phyloP scores from a whole-genome alignment of 1,284 basidiomycete genomes.

The Apiotrichum mycotoxinovorans region DNA sequence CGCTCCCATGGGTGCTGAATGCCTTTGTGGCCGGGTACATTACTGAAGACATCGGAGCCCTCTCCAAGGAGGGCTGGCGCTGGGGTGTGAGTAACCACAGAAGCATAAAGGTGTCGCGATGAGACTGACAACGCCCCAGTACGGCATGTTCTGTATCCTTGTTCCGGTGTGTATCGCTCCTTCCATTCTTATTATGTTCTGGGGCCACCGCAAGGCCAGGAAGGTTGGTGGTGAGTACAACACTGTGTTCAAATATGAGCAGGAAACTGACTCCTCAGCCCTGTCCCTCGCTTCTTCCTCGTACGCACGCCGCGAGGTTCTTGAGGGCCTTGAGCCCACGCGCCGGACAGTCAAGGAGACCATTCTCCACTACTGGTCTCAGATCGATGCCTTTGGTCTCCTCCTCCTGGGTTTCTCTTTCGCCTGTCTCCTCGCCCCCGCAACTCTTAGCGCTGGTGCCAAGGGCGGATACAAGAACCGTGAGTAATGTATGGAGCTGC shows the following conservation, averaged over 20 bases:
- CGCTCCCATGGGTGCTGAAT: slow-evolving; percentile 59
- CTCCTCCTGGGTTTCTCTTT: slow-evolving; percentile 48
- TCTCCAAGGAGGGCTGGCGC: slow-evolving; percentile 57
- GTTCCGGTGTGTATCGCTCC: slow-evolving; percentile 32
- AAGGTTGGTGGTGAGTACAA: slow-evolving; percentile 12
- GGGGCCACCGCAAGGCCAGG: slow-evolving; percentile 4
- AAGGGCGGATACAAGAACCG: slow-evolving; percentile 45
- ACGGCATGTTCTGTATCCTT: slow-evolving; percentile 50
- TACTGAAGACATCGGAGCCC: slow-evolving; percentile 57
- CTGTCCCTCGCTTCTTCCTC: slow-evolving; percentile 28
- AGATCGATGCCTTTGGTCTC: slow-evolving; percentile 47
- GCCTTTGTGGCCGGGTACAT: slow-evolving; percentile 37
- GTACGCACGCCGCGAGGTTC: slow-evolving; percentile 17
- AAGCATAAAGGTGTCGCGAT: too few species aligned
- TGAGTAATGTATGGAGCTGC: slow-evolving; percentile 12
- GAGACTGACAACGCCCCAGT: slow-evolving; percentile 15
- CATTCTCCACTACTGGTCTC: slow-evolving; percentile 24
- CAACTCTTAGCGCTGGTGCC: slow-evolving; percentile 41
- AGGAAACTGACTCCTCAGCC: neutral
- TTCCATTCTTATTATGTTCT: slow-evolving; percentile 26
- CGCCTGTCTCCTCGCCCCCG: slow-evolving; percentile 47
- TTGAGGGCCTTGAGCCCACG: slow-evolving; percentile 9
- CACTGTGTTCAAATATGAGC: slow-evolving; percentile 23
- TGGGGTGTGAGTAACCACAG: slow-evolving; percentile 59
- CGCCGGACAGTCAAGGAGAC: slow-evolving; percentile 15